Evolutionary conservation across 305 asterid genomes (phyloP).

Genomic region (Fraxinus baroniana): DNA sequence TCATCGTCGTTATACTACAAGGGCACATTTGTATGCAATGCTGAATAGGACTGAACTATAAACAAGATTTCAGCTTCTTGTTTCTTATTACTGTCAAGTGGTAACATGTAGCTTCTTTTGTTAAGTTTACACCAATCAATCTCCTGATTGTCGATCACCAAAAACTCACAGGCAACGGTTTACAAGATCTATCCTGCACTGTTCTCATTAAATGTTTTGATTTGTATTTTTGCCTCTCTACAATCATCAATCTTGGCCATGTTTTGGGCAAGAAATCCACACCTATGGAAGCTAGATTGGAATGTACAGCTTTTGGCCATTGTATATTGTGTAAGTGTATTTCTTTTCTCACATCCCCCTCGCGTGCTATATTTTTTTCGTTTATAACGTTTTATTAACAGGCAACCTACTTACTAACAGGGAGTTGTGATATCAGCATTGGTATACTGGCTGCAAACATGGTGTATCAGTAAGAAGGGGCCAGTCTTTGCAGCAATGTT

Average conservation of each 20-base stretch:
- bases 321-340: slow-evolving; percentile 9
- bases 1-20: not conserved
- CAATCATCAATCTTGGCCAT: slow-evolving; percentile 20
- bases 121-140: not conserved
- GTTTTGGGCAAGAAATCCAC: slow-evolving; percentile 23
- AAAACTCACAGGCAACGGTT: not conserved
- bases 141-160: not conserved
- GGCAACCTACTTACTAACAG: not conserved
- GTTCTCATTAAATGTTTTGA: slow-evolving; percentile 19
- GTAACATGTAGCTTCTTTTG: not conserved
- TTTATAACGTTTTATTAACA: not conserved
- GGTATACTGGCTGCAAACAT: slow-evolving; percentile 20
- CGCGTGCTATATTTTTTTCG: not conserved
- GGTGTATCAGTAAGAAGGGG: slow-evolving; percentile 27
- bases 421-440: slow-evolving; percentile 23
- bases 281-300: slow-evolving; percentile 27
- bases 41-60: no score
- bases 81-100: not conserved
- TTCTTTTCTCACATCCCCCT: no score
- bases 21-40: no score
- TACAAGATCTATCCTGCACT: slow-evolving; percentile 24
- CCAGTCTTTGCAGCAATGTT: slow-evolving; percentile 33
- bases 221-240: slow-evolving; percentile 18
- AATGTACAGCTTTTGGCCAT: slow-evolving; percentile 25
- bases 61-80: not conserved